Percentiles rank a stretch among this genome's conserved stretches.
These are phyloP conservation scores for Dichotomopilus funicola DNA, from an alignment of 2,329 filamentous ascomycete genomes.

Conservation along the genomic window DNA sequence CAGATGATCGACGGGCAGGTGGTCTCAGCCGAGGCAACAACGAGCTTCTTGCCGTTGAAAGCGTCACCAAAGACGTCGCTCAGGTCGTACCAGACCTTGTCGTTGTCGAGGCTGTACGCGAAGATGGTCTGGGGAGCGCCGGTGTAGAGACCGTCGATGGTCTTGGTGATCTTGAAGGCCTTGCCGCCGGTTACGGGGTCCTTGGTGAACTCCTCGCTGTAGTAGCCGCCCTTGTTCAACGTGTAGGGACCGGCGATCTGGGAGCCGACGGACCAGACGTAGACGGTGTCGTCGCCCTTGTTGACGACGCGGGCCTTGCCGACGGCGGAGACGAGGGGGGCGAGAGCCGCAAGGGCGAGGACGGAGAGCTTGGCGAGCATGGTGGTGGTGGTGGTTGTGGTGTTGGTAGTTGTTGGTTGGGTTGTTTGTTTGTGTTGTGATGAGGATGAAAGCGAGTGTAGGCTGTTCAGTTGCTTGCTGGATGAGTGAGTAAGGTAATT, in stretches of 20 bases:
- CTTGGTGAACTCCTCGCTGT: constrained; percentile 29
- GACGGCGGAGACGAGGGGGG: constrained; percentile 23
- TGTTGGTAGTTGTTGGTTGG: neutral
- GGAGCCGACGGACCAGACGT: constrained; percentile 35
- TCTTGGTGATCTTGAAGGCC: constrained; percentile 33
- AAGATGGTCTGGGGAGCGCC: constrained; percentile 36
- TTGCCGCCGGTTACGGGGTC: constrained; percentile 35
- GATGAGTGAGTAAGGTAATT: no score
- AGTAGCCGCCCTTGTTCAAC: constrained; percentile 26
- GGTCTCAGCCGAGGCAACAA: constrained; percentile 25
- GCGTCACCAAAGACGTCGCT: constrained; percentile 36
- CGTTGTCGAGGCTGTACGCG: constrained; percentile 33
- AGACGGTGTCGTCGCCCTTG: constrained; percentile 31
- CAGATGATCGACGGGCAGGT: constrained; percentile 33
- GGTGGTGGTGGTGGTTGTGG: neutral
- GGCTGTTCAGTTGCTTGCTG: neutral
- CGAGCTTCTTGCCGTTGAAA: constrained; percentile 31
- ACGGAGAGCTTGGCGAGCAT: constrained; percentile 22
- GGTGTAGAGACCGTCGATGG: constrained; percentile 33
- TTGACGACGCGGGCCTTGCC: constrained; percentile 34
- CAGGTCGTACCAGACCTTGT: constrained; percentile 35
- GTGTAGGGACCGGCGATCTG: constrained; percentile 24
- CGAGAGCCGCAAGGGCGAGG: constrained; percentile 22
- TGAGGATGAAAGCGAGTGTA: neutral
- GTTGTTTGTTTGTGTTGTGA: neutral